phyloP scores from a whole-genome alignment of 192 early-diverging fungal genomes.

The Radiomyces spectabilis region DNA sequence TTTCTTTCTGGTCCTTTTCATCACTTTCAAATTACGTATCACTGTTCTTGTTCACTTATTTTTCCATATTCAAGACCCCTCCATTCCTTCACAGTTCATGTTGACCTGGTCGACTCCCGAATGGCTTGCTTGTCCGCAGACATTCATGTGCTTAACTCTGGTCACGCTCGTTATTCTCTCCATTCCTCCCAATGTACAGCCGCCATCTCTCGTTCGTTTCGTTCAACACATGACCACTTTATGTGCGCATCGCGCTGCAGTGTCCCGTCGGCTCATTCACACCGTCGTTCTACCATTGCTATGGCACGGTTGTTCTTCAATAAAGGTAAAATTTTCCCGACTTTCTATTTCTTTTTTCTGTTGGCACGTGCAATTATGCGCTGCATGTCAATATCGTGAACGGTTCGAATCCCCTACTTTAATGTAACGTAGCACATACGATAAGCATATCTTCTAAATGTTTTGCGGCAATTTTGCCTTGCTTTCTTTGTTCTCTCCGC shows the following conservation, averaged over 20 bases:
- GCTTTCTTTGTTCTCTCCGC: not conserved
- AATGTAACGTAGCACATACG: not conserved
- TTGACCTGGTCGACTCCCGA: no score
- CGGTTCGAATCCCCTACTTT: no score
- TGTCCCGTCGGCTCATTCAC: no score
- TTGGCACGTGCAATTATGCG: not conserved
- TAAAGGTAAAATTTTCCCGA: not conserved
- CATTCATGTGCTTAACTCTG: not conserved
- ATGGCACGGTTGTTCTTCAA: no score
- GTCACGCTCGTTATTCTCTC: not conserved
- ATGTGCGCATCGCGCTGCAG: no score
- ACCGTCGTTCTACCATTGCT: no score
- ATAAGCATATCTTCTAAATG: not conserved
- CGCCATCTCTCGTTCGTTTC: not conserved
- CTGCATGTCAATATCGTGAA: not conserved
- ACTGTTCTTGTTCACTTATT: not conserved
- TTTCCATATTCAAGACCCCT: not conserved
- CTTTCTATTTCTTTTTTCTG: not conserved
- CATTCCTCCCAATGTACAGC: not conserved
- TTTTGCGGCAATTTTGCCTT: not conserved
- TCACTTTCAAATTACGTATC: not conserved
- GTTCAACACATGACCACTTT: no score
- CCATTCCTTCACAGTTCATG: not conserved
- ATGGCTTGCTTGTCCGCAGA: not conserved
- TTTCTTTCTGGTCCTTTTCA: not conserved